Conservation (phyloP, 2,329 filamentous ascomycete species). For the Aspergillus ustus region DNA sequence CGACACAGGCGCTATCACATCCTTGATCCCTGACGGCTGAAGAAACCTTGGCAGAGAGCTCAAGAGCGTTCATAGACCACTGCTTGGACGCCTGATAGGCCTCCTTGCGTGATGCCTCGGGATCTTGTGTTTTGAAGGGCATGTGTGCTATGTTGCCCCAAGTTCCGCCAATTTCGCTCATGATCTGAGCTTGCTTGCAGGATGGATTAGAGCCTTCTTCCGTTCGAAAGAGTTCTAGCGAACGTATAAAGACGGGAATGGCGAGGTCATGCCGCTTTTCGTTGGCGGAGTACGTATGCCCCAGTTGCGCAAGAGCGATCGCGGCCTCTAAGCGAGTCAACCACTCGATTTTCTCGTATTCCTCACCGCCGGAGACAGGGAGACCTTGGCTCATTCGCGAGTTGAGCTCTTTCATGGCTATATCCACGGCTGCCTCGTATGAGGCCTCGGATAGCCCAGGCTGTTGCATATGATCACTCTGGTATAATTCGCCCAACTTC, state of each 20-base stretch:
- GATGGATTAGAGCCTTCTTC: slow-evolving; percentile 50
- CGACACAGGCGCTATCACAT: slow-evolving; percentile 82
- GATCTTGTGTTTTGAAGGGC: slow-evolving; percentile 32
- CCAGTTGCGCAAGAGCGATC: slow-evolving; percentile 62
- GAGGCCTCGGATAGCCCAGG: slow-evolving; percentile 74
- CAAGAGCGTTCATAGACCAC: slow-evolving; percentile 80
- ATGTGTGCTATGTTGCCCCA: slow-evolving; percentile 40
- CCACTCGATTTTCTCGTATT: slow-evolving; percentile 37
- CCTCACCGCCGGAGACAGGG: slow-evolving; percentile 60
- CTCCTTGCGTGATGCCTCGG: slow-evolving; percentile 60
- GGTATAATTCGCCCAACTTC: slow-evolving; percentile 84
- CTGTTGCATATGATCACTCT: slow-evolving; percentile 74
- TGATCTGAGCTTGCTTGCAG: slow-evolving; percentile 78
- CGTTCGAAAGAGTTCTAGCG: slow-evolving; percentile 68
- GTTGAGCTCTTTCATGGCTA: slow-evolving; percentile 73
- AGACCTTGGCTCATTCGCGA: slow-evolving; percentile 69
- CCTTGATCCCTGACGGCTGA: slow-evolving; percentile 72
- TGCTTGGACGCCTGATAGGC: slow-evolving; percentile 71
- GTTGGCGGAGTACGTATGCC: slow-evolving; percentile 73
- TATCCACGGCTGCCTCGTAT: slow-evolving; percentile 81
- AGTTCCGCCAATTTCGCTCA: slow-evolving; percentile 63
- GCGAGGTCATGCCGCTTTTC: slow-evolving; percentile 75
- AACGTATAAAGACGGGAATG: slow-evolving; percentile 84
- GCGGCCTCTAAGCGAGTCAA: slow-evolving; percentile 46
- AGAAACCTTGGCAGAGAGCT: slow-evolving; percentile 67